phyloP scores from a whole-genome alignment of 2,329 filamentous ascomycete genomes.

The Hyphodiscus sp. region DNA sequence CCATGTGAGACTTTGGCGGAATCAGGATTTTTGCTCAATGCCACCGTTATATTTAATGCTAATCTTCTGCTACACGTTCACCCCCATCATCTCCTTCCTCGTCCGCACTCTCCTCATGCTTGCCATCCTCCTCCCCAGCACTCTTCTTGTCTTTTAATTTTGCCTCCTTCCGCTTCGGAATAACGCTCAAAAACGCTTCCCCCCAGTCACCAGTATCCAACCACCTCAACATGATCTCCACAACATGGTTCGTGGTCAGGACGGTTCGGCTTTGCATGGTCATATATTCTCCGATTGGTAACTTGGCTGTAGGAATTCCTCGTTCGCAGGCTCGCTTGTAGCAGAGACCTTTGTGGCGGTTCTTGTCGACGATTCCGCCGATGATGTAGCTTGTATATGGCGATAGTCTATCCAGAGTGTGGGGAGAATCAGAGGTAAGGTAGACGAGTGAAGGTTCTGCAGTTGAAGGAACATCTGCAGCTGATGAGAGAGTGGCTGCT shows the following conservation, averaged over 20 bases:
- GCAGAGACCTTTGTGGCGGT: slow-evolving; percentile 91
- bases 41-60: not conserved
- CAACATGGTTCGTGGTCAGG: slow-evolving; percentile 88
- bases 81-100: slow-evolving; percentile 3
- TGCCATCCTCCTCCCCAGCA: slow-evolving; percentile 6
- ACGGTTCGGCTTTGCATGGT: slow-evolving; percentile 82
- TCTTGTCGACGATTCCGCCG: slow-evolving; percentile 91
- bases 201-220: slow-evolving; percentile 88
- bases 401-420: slow-evolving; percentile 76
- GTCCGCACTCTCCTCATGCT: slow-evolving; percentile 20
- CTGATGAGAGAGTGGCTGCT: not conserved
- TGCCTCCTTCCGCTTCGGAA: slow-evolving; percentile 85
- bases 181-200: slow-evolving; percentile 77
- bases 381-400: slow-evolving; percentile 89
- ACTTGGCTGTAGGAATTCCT: slow-evolving; percentile 78
- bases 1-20: too few relatives aligned
- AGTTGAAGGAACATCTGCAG: not conserved
- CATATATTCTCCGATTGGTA: slow-evolving; percentile 95
- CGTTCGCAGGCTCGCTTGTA: slow-evolving; percentile 70
- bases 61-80: not conserved
- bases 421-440: slow-evolving; percentile 82
- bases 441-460: slow-evolving; percentile 63
- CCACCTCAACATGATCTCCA: slow-evolving; percentile 95
- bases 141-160: slow-evolving; percentile 44
- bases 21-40: too few relatives aligned